Conservation (phyloP, 805 yeast species). For the Monosporozyma yasuniensis region DNA sequence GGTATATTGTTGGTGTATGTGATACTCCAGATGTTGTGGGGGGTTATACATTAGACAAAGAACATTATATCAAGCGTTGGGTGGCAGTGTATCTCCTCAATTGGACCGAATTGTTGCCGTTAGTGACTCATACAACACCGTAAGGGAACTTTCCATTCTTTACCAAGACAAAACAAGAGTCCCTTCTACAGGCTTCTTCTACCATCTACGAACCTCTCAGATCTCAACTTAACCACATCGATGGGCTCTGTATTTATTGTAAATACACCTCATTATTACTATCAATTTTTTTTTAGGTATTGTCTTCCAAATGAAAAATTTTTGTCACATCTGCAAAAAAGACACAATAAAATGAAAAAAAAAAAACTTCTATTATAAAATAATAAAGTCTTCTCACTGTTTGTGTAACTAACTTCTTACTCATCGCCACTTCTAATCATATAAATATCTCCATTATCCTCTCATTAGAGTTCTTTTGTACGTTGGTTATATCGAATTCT, state of each 20-base stretch:
- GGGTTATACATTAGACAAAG: neutral
- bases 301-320: neutral
- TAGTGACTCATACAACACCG: neutral
- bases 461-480: no score
- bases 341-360: neutral
- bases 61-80: neutral
- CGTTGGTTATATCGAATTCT: no score
- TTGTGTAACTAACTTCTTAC: neutral
- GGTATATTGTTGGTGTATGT: constrained; percentile 14
- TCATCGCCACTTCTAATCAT: neutral
- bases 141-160: no score
- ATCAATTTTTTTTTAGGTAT: neutral
- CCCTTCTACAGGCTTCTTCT: neutral
- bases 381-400: neutral
- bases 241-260: no score
- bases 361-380: neutral
- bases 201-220: no score
- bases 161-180: neutral
- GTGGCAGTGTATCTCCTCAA: constrained; percentile 14
- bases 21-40: constrained; percentile 24
- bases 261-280: neutral
- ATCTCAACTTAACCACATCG: neutral
- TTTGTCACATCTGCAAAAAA: neutral
- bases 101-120: constrained; percentile 19
- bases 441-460: neutral